Conservation (phyloP, 345 rosid genomes). For the Salix suchowensis region DNA sequence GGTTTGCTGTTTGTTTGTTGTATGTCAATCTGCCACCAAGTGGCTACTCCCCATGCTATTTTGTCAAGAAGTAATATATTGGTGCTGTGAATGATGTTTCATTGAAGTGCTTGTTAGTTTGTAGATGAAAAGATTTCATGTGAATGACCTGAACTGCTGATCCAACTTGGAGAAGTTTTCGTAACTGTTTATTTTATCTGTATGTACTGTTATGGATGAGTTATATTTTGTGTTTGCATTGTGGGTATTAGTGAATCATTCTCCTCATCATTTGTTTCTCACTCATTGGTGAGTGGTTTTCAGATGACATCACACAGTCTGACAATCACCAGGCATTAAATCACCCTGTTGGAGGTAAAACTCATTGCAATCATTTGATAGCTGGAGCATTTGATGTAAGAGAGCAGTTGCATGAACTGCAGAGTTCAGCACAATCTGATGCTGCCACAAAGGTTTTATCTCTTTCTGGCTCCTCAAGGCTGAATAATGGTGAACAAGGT, state of each 20-base stretch:
- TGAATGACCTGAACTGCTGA: background rate
- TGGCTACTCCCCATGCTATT: background rate
- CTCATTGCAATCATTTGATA: slow-evolving; percentile 19
- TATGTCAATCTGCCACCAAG: background rate
- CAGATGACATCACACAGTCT: slow-evolving; percentile 68
- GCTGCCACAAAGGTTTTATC: slow-evolving; percentile 11
- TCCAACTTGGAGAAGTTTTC: background rate
- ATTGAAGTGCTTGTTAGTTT: background rate
- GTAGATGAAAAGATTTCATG: background rate
- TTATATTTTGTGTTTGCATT: background rate
- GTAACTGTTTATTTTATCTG: background rate
- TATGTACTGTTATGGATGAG: background rate
- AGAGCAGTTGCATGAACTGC: slow-evolving; percentile 16
- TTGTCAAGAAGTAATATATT: background rate
- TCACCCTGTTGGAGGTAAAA: slow-evolving; percentile 21
- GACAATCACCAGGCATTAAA: slow-evolving; percentile 33
- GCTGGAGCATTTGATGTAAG: slow-evolving; percentile 16
- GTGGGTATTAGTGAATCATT: background rate
- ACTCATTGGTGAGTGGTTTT: slow-evolving; percentile 15
- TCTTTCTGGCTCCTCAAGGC: slow-evolving; percentile 1
- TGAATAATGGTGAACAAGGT: slow-evolving; percentile 30
- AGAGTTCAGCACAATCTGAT: slow-evolving; percentile 14
- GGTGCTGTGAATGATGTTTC: background rate
- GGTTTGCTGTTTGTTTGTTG: background rate
- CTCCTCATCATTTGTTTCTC: background rate